Percentiles rank a stretch among this genome's conserved stretches.
These are phyloP conservation scores for Hippophae rhamnoides DNA, from an alignment of 306 rosid species.

Conservation along the genomic window DNA sequence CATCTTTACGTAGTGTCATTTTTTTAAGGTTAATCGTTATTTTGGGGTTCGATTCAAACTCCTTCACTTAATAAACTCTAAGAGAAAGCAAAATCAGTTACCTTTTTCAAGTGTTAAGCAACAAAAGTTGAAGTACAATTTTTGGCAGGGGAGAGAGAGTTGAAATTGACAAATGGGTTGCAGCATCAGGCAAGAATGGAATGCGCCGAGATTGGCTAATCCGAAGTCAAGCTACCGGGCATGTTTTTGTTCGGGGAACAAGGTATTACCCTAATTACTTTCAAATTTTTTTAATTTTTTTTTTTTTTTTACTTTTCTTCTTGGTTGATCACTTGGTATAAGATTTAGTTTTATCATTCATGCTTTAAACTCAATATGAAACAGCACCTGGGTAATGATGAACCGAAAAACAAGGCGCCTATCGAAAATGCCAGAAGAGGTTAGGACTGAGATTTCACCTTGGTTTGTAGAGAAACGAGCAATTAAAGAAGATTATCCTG, in stretches of 20 bases:
- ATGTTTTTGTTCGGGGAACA: background rate
- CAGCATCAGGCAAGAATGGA: background rate
- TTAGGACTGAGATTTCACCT: background rate
- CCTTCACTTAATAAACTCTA: no score
- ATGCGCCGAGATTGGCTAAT: constrained; percentile 2
- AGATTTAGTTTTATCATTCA: no score
- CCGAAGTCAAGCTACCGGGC: background rate
- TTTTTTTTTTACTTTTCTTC: no score
- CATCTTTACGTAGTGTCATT: no score
- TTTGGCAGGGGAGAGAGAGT: background rate
- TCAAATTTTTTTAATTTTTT: background rate
- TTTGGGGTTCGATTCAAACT: no score
- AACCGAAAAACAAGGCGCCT: background rate
- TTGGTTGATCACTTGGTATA: no score
- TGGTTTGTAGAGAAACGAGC: background rate
- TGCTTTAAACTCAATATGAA: no score
- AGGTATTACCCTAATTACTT: background rate
- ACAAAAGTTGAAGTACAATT: background rate
- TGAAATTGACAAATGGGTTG: background rate
- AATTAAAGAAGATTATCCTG: background rate
- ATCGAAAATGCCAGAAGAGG: background rate
- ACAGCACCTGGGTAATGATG: background rate
- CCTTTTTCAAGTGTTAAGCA: background rate
- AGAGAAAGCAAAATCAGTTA: background rate
- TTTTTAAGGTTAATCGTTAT: no score